phyloP scores from a whole-genome alignment of 768 basidiomycete species.

The Lentinus brumalis region DNA sequence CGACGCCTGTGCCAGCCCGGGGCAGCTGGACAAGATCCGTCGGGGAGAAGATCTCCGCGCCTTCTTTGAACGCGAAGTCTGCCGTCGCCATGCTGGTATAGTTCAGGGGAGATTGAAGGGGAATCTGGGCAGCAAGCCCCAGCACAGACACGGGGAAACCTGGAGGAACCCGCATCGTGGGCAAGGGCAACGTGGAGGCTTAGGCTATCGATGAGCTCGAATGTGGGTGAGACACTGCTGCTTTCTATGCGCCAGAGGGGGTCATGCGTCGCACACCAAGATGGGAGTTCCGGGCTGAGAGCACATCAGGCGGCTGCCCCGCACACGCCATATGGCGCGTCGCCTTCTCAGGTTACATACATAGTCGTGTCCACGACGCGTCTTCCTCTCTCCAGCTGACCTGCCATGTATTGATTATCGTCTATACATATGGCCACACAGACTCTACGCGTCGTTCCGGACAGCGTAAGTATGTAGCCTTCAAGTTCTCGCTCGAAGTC shows the following conservation, averaged over 20 bases:
- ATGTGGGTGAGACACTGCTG: not conserved
- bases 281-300: too few relatives aligned
- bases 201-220: not conserved
- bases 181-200: constrained; percentile 2
- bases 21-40: constrained; percentile 69
- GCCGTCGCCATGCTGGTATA: constrained; percentile 17
- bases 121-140: constrained; percentile 57
- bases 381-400: too few relatives aligned
- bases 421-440: too few relatives aligned
- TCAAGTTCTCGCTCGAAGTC: too few relatives aligned
- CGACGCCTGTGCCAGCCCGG: constrained; percentile 65
- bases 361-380: too few relatives aligned
- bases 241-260: not conserved
- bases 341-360: too few relatives aligned
- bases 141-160: constrained; percentile 45
- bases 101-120: constrained; percentile 36
- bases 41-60: constrained; percentile 64
- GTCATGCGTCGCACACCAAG: too few relatives aligned
- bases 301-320: too few relatives aligned
- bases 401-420: too few relatives aligned
- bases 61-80: constrained; percentile 62
- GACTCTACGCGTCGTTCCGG: too few relatives aligned
- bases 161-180: constrained; percentile 52
- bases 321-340: too few relatives aligned
- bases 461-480: too few relatives aligned